Evolutionary conservation across 2,329 filamentous ascomycete species (phyloP), one percentile per base, ranked within the genome.

Genomic region (Botrytis squamosa): DNA sequence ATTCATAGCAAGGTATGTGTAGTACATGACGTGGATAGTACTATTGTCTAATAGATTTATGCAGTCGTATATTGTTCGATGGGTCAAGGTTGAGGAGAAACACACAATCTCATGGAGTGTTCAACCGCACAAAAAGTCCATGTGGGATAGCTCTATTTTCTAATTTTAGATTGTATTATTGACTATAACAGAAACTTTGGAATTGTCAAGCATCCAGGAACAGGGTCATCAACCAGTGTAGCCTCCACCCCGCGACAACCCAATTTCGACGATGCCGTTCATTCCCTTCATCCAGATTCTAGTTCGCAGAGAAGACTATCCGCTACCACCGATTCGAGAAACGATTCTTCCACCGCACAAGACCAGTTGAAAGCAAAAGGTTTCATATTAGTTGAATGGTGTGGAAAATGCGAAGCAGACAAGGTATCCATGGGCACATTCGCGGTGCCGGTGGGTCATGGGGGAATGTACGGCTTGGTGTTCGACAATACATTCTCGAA

Each of bases 401-500:
- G 92, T 77, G 96, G 96, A 59, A 97, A 95, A 86, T 98, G 94
- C 82, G 95, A 98, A 83, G 95, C 96, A 55, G 95, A 98, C 84
- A 95, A 96, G 84, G 94, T 98, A 69, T 93, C 93, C 33, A 94
- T 95, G 82, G 96, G 95, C 46, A 96, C 91, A 33, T 93, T 94
- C 81, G 92, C 97, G 80, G 93, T 98, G 38, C 85, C 85, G 0
- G 80, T 85, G 12, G 90, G 90, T 49, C 90, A 96, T 76, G 93
- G 91, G 38, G 96, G 96, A 80, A 98, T 97, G 89, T 99, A 97
- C 81, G 96, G 95, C 73, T 86, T 99, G 75, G 94, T 98, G 46
- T 97, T 99, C 81, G 96, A 99, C 88, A 99, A 99, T 81, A 99
- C 96, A 42, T 99, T 99, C 82, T 97, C 95, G 75, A 98, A 98